phyloP scores from a whole-genome alignment of 1,284 basidiomycete species.

The Moniliophthora roreri region DNA sequence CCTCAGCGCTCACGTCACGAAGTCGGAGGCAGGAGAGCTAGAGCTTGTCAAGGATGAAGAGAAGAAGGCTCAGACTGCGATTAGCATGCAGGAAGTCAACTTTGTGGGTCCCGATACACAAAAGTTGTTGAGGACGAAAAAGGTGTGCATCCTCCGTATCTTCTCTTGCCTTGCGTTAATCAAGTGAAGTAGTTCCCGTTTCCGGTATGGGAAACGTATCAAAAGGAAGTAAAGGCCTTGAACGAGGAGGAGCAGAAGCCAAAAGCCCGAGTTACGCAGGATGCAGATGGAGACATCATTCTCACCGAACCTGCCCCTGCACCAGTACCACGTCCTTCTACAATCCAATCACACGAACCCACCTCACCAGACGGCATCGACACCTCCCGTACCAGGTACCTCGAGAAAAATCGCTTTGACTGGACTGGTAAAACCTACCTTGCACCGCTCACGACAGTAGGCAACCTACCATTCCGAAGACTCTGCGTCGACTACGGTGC shows the following conservation, averaged over 20 bases:
- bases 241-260: constrained; percentile 31
- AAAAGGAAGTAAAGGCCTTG: constrained; percentile 53
- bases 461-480: constrained; percentile 93
- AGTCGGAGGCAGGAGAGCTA: not conserved
- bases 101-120: constrained; percentile 59
- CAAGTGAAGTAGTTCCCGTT: constrained; percentile 53
- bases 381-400: constrained; percentile 43
- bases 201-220: constrained; percentile 69
- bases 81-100: constrained; percentile 73
- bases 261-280: constrained; percentile 21
- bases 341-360: constrained; percentile 22
- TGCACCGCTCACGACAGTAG: constrained; percentile 94
- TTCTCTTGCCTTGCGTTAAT: constrained; percentile 5
- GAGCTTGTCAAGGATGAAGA: constrained; percentile 38
- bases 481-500: constrained; percentile 86
- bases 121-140: constrained; percentile 62
- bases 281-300: not conserved
- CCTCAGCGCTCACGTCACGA: constrained; percentile 69
- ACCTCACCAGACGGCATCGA: constrained; percentile 29
- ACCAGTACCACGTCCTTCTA: not conserved
- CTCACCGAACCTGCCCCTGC: too few species aligned
- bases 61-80: constrained; percentile 49
- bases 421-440: constrained; percentile 93
- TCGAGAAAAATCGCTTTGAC: constrained; percentile 85
- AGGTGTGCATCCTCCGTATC: constrained; percentile 42